Evolutionary conservation across 1,284 basidiomycete species (phyloP), one percentile per base, ranked within the genome.

Genomic region (Boletus hoseneyae): DNA sequence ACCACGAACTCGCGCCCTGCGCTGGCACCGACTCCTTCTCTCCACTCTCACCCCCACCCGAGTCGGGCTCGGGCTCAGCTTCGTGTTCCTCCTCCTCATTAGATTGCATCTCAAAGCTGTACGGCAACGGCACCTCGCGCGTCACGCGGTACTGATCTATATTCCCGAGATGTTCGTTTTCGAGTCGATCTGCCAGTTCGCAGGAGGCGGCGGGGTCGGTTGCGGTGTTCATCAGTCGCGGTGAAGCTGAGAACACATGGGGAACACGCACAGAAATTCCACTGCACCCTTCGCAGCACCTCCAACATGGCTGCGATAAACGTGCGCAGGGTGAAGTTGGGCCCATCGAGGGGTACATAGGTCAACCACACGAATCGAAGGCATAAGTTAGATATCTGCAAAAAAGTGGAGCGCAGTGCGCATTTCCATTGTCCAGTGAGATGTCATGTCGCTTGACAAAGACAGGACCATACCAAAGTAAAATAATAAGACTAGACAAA

Each of bases 101-200:
- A 10, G 59, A 52, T 3, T 33, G 49, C 13, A 25, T 18, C 43
- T 83, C 80, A 50, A 86, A 73, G 2, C 73, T 69, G 65, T 91
- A 91, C 3, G 89, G 89, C 30, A 91, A 68, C 0, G 87, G 87
- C 2, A 90, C 81, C 60, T 92, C 90, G 38, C 82, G 72, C 6
- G 85, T 87, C 25, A 87, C 83, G n/a, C 89, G 86, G 61, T 90
- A 92, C 62, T 89, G 85, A 75, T 91, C 88, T 65, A 87, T 77
- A 63, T 91, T 90, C 68, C 88, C 88, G 21, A 93, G 70, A 51
- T 93, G 90, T 68, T 93, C 90, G 73, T 90, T 93, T 66, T 93
- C 91, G 52, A 93, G 69, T 54, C 90, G 86, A 63, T 79, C 85
- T 87, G 60, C 48, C 23, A 7, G 23, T 25, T 25, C 6, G 21